A percentile compares a stretch with the other conserved stretches of the same genome.
These are phyloP conservation scores for Pyrenula aspistea DNA, from an alignment of 495 filamentous ascomycete species.

Conservation along the genomic window DNA sequence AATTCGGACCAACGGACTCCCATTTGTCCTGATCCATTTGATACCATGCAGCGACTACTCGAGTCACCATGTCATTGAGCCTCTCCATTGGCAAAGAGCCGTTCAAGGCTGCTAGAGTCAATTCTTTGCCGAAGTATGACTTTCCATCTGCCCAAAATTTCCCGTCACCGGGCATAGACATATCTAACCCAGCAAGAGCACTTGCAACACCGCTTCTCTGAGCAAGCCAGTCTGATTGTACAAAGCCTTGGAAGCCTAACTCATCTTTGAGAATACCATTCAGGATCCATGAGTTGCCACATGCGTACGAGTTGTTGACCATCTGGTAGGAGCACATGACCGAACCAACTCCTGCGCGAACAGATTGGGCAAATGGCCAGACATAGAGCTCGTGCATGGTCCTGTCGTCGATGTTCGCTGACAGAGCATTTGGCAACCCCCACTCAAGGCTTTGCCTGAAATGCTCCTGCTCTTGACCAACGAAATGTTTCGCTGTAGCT, in stretches of 20 bases:
- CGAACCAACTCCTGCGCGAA: constrained; percentile 76
- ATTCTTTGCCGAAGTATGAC: constrained; percentile 66
- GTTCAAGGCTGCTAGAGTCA: constrained; percentile 72
- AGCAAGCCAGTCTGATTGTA: constrained; percentile 88
- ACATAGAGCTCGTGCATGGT: constrained; percentile 74
- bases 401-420: constrained; percentile 73
- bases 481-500: constrained; percentile 72
- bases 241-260: constrained; percentile 87
- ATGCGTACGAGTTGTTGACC: constrained; percentile 85
- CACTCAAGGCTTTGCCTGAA: constrained; percentile 67
- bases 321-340: constrained; percentile 86
- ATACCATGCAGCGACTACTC: constrained; percentile 88
- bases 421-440: constrained; percentile 62
- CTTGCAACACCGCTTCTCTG: constrained; percentile 71
- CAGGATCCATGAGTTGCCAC: constrained; percentile 81
- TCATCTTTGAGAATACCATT: constrained; percentile 94
- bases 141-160: constrained; percentile 62
- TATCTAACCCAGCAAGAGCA: constrained; percentile 76
- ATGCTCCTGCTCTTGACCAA: constrained; percentile 83
- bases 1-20: constrained; percentile 59
- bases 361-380: constrained; percentile 82
- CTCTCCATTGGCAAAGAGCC: constrained; percentile 70
- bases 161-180: constrained; percentile 94
- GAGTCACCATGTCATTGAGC: constrained; percentile 86
- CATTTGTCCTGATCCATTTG: constrained; percentile 73